phyloP scores from a whole-genome alignment of 257 asterid genomes.

The Solanum okadae region DNA sequence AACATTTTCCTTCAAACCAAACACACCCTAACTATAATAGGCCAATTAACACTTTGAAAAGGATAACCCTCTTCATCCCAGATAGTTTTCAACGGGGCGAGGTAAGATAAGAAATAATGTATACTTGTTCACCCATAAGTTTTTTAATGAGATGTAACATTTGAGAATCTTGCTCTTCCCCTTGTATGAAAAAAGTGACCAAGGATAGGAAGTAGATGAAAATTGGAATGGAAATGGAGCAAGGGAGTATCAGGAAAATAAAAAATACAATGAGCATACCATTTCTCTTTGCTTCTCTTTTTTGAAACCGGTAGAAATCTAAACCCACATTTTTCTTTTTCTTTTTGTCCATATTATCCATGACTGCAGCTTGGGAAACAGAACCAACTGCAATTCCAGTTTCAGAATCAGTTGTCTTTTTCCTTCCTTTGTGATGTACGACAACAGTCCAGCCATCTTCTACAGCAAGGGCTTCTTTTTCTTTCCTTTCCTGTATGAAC shows the following conservation, averaged over 20 bases:
- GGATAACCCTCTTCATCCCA: not conserved
- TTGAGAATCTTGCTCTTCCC: not conserved
- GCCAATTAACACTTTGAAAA: not conserved
- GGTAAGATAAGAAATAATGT: not conserved
- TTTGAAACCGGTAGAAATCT: constrained; percentile 83
- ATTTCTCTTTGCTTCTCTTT: constrained; percentile 74
- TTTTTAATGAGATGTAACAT: not conserved
- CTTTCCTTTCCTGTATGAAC: constrained; percentile 62
- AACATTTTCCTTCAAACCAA: not conserved
- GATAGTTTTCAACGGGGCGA: not conserved
- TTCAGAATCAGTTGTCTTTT: constrained; percentile 80
- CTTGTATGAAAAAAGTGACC: not conserved
- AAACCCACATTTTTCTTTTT: constrained; percentile 53
- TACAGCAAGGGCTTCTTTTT: constrained; percentile 66
- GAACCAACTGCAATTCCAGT: constrained; percentile 84
- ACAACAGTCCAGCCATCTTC: constrained; percentile 98
- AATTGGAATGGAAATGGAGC: not conserved
- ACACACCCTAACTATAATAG: not conserved
- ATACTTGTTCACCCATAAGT: not conserved
- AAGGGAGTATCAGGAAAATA: not conserved
- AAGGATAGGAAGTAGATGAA: not conserved
- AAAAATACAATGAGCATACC: constrained; percentile 32
- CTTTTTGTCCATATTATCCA: constrained; percentile 62
- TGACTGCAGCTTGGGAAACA: constrained; percentile 77
- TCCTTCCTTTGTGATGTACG: constrained; percentile 84